Evolutionary conservation across 1,284 basidiomycete genomes (phyloP).

Genomic region (Meira nashicola): DNA sequence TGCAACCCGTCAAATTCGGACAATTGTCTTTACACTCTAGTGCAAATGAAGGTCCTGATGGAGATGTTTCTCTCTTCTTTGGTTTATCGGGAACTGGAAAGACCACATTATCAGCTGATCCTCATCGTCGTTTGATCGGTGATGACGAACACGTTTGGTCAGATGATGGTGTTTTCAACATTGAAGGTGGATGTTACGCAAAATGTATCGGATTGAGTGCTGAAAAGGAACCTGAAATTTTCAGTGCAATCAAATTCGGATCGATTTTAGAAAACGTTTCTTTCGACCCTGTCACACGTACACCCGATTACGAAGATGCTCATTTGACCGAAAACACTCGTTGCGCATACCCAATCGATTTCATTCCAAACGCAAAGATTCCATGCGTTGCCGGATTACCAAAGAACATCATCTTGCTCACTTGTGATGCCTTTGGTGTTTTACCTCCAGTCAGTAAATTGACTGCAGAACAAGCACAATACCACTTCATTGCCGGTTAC

Average conservation of each 20-base stretch:
- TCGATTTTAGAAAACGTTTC: constrained; percentile 99
- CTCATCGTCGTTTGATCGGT: constrained; percentile 46
- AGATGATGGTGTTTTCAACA: constrained; percentile 88
- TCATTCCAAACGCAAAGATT: constrained; percentile 85
- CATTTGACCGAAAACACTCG: constrained; percentile 98
- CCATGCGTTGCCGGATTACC: constrained; percentile 47
- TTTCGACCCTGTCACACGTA: constrained; percentile 80
- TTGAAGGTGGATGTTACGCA: constrained; percentile 98
- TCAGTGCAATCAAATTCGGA: constrained; percentile 87
- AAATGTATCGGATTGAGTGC: constrained; percentile 94
- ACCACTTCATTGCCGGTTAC: constrained; percentile 61
- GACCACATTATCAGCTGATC: constrained; percentile 58
- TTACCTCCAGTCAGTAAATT: constrained; percentile 92
- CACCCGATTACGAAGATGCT: constrained; percentile 92
- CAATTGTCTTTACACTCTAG: constrained; percentile 99
- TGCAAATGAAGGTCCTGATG: constrained; percentile 86
- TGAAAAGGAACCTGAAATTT: constrained; percentile 97
- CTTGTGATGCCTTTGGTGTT: constrained; percentile 96
- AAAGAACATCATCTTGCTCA: constrained; percentile 94
- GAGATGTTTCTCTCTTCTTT: constrained; percentile 97
- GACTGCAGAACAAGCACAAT: constrained; percentile 88
- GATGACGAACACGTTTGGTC: constrained; percentile 54
- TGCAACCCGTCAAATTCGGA: constrained; percentile 97
- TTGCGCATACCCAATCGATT: constrained; percentile 61
- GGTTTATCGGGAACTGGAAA: constrained; percentile 98